A percentile compares a stretch with the other conserved stretches of the same genome.
These are phyloP conservation scores for Jackrogersella minutella DNA, from an alignment of 495 filamentous ascomycete genomes.

Conservation along the genomic window DNA sequence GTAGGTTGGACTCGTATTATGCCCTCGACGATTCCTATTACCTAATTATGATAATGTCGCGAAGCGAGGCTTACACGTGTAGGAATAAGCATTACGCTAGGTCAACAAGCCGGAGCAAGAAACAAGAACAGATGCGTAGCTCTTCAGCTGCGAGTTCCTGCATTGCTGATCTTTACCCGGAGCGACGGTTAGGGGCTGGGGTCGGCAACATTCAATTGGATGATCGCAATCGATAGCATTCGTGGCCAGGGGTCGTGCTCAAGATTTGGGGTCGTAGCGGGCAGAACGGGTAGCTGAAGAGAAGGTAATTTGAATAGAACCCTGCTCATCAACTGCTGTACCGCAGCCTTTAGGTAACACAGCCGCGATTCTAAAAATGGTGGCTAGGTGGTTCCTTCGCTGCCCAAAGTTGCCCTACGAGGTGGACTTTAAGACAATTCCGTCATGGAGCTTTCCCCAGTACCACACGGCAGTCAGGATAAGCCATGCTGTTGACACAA, in stretches of 20 bases:
- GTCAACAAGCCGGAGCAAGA: background rate
- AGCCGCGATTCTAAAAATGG: background rate
- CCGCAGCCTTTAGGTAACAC: background rate
- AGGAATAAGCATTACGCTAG: background rate
- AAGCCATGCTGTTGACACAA: background rate
- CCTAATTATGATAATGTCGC: slow-evolving; percentile 12
- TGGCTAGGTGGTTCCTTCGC: background rate
- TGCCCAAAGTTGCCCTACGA: background rate
- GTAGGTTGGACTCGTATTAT: background rate
- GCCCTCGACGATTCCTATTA: background rate
- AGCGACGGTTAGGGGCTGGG: background rate
- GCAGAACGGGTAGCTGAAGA: background rate
- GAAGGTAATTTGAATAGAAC: too few relatives aligned
- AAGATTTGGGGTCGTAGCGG: background rate
- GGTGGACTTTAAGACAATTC: background rate
- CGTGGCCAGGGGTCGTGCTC: background rate
- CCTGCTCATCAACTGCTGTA: background rate
- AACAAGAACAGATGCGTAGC: slow-evolving; percentile 6
- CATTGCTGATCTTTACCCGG: slow-evolving; percentile 1
- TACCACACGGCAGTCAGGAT: background rate
- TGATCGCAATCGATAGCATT: background rate
- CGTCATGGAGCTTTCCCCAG: background rate
- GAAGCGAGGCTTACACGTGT: slow-evolving; percentile 5
- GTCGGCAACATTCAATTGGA: background rate
- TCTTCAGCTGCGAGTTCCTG: slow-evolving; percentile 3